Evolutionary conservation across 2,329 filamentous ascomycete species (phyloP).

Genomic region (Penicillium corylophilum): DNA sequence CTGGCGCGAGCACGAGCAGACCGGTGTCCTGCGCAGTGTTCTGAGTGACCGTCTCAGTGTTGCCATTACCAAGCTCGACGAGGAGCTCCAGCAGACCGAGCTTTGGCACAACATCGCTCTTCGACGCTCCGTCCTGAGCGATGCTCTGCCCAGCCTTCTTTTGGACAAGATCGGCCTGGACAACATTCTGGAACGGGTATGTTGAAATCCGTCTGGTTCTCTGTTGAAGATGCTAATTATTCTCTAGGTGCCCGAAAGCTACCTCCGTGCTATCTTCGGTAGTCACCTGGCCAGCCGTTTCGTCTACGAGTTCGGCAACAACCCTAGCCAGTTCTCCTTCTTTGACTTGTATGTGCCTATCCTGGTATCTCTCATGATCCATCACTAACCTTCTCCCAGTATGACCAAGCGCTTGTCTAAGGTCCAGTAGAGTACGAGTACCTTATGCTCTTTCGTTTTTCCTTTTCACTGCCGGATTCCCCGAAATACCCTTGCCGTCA

Average conservation of each 20-base stretch:
- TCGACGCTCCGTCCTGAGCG: conserved; percentile 72
- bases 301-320: conserved; percentile 91
- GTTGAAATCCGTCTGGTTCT: conserved; percentile 26
- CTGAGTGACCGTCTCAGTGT: conserved; percentile 86
- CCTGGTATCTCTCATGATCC: not conserved
- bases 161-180: conserved; percentile 88
- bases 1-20: conserved; percentile 89
- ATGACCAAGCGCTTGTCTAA: conserved; percentile 40
- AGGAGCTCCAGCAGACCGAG: conserved; percentile 90
- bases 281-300: conserved; percentile 93
- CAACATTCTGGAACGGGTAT: conserved; percentile 75
- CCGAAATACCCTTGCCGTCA: conserved; percentile 1
- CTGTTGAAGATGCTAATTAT: conserved; percentile 19
- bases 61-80: conserved; percentile 93
- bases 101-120: conserved; percentile 83
- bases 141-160: conserved; percentile 82
- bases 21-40: conserved; percentile 75
- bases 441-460: not conserved
- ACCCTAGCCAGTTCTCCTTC: conserved; percentile 94
- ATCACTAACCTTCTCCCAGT: conserved; percentile 19
- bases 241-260: conserved; percentile 75
- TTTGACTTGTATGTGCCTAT: conserved; percentile 83
- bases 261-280: conserved; percentile 92
- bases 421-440: conserved; percentile 25
- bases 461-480: conserved; percentile 13